Base-by-base conservation (phyloP, 495 filamentous ascomycete genomes). In the Darksidea phi region DNA sequence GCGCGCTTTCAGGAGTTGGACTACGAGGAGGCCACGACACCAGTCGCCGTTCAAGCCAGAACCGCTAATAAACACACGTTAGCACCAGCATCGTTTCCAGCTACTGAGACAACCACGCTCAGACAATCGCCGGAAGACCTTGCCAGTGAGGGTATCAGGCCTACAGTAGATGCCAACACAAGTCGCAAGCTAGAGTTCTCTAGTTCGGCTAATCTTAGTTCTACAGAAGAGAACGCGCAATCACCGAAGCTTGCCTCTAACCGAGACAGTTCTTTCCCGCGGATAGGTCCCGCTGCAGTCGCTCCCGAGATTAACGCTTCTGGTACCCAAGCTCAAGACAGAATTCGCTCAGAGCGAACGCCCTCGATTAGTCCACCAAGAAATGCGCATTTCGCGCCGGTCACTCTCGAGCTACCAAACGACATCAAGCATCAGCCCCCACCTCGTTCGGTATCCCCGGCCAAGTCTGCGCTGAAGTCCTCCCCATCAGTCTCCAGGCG, bases 391-490 rank as follows among this genome's bases (percentile, higher is more conserved):
- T 96, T 96, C 63, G 85, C 87, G 1, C 70, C 80, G 54, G 76
- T 83, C 73, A 70, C 79, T 54, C 61, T 86, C 73, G 72, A 85
- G 25, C 72, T 73, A 6, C 52, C 73, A 1, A 76, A 74, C 37
- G 78, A 75, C n/a, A 70, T 76, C 18, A 74, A 81, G 59, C 90
- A 96, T 70, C 78, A 86, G 48, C 91, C 91, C 23, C 89, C 88
- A 15, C 83, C 87, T 18, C 80, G 91, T 48, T 91, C 91, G 0
- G 76, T 89, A 0, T 96, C 91, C 0, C 91, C 91, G 23, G 85
- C 82, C 4, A 96, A 96, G 69, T 93, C 91, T 13, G 91, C 91
- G 0, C 64, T 96, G 66, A 96, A 96, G 64, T 78, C 83, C 43
- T 75, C 84, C 20, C 80, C 88, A 8, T 61, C 68, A 11, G 67